Conservation (phyloP, 228 moss, liverwort and hornwort species). For the Sphagnum magellanicum region DNA sequence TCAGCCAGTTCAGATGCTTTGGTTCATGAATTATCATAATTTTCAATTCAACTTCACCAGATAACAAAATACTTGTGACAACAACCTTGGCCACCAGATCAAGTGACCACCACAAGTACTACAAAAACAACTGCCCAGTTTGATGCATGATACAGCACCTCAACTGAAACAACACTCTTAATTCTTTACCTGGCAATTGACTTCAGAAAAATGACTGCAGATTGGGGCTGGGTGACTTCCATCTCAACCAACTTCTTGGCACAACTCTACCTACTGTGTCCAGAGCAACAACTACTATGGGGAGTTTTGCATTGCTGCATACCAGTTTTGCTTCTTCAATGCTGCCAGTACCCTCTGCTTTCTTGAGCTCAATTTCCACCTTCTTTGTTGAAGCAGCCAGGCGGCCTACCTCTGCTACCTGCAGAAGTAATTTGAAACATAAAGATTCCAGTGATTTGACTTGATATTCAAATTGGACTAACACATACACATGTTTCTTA, state of each 20-base stretch:
- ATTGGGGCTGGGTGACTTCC: background rate
- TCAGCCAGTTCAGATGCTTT: too few relatives aligned
- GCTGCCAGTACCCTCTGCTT: conserved; percentile 46
- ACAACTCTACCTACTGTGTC: background rate
- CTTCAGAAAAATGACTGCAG: background rate
- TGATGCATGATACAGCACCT: too few relatives aligned
- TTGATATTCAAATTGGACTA: too few relatives aligned
- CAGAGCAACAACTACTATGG: background rate
- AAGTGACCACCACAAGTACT: too few relatives aligned
- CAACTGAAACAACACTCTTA: background rate
- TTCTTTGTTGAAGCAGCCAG: conserved; percentile 52
- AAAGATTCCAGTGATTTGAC: too few relatives aligned
- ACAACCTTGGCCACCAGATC: too few relatives aligned
- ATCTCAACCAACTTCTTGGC: background rate
- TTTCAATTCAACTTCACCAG: too few relatives aligned
- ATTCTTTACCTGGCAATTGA: background rate
- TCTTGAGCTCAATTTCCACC: conserved; percentile 62
- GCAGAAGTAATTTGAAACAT: background rate
- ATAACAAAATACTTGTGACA: too few relatives aligned
- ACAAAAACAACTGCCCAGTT: too few relatives aligned
- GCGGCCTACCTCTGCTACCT: conserved; percentile 68
- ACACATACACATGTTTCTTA: too few relatives aligned
- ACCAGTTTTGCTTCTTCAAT: conserved; percentile 69
- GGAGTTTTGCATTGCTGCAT: background rate
- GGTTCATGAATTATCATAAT: background rate